phyloP scores from a whole-genome alignment of 305 asterid genomes.

The Rubia peregrina region DNA sequence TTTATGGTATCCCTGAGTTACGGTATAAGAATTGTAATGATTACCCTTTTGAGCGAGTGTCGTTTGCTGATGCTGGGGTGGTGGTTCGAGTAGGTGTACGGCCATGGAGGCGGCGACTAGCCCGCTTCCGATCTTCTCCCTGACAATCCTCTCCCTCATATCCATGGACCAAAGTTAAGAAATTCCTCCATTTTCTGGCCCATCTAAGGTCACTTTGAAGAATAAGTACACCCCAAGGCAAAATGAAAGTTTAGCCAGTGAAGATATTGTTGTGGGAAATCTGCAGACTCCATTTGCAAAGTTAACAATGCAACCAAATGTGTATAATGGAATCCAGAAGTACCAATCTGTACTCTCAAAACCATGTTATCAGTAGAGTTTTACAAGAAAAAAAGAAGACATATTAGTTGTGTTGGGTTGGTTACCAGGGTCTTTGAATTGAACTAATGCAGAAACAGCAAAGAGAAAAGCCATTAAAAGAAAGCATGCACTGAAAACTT shows the following conservation, averaged over 20 bases:
- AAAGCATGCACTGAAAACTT: constrained; percentile 25
- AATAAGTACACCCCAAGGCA: constrained; percentile 53
- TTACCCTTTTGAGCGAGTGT: constrained; percentile 22
- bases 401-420: neutral
- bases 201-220: constrained; percentile 44
- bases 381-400: neutral
- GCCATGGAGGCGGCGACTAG: constrained; percentile 52
- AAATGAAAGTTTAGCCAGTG: constrained; percentile 31
- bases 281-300: constrained; percentile 29
- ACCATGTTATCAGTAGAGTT: neutral
- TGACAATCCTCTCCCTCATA: constrained; percentile 56
- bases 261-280: constrained; percentile 17
- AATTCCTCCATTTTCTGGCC: constrained; percentile 18
- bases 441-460: constrained; percentile 52
- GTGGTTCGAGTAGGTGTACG: constrained; percentile 26
- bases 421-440: constrained; percentile 57
- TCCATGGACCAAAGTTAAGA: constrained; percentile 41
- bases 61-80: constrained; percentile 12
- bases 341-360: constrained; percentile 52
- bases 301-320: constrained; percentile 43
- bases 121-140: constrained; percentile 68
- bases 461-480: constrained; percentile 55
- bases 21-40: neutral
- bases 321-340: constrained; percentile 70
- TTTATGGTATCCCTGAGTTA: too few relatives aligned